Evolutionary conservation across 768 basidiomycete species (phyloP).

Genomic region (Inosperma sp.): DNA sequence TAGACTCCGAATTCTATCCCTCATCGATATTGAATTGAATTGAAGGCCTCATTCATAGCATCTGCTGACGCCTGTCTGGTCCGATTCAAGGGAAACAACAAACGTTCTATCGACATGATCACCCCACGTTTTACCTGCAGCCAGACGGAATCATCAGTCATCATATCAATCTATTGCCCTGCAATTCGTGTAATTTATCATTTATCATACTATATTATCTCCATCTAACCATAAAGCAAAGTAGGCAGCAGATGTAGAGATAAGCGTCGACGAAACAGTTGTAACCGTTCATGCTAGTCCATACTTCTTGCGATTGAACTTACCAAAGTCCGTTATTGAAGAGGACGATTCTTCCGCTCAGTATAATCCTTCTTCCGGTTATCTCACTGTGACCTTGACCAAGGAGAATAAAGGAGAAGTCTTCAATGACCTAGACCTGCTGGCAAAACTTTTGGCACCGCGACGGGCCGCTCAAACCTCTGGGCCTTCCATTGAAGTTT

Average conservation of each 20-base stretch:
- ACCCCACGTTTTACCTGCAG: constrained; percentile 71
- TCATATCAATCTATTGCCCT: constrained; percentile 63
- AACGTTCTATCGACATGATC: constrained; percentile 49
- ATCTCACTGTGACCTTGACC: constrained; percentile 65
- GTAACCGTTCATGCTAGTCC: constrained; percentile 77
- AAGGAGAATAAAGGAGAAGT: constrained; percentile 63
- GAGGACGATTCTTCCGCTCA: constrained; percentile 66
- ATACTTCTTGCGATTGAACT: constrained; percentile 78
- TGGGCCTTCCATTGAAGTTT: constrained; percentile 53
- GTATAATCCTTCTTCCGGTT: constrained; percentile 78
- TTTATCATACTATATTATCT: constrained; percentile 7
- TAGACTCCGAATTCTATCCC: too few species aligned
- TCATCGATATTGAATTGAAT: not conserved
- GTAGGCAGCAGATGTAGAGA: constrained; percentile 81
- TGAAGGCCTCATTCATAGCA: not conserved
- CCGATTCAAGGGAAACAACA: not conserved
- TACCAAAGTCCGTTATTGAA: constrained; percentile 59
- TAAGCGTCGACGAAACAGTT: constrained; percentile 65
- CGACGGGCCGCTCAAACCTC: constrained; percentile 35
- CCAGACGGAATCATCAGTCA: constrained; percentile 53
- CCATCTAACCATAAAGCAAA: constrained; percentile 21
- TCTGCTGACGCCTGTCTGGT: not conserved
- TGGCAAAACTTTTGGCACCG: constrained; percentile 75
- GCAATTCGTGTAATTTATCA: constrained; percentile 55
- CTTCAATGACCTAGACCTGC: constrained; percentile 74